A percentile compares a stretch with the other conserved stretches of the same genome.
phyloP scores from a whole-genome alignment of 805 yeast genomes.

The Saturnispora sanitii region DNA sequence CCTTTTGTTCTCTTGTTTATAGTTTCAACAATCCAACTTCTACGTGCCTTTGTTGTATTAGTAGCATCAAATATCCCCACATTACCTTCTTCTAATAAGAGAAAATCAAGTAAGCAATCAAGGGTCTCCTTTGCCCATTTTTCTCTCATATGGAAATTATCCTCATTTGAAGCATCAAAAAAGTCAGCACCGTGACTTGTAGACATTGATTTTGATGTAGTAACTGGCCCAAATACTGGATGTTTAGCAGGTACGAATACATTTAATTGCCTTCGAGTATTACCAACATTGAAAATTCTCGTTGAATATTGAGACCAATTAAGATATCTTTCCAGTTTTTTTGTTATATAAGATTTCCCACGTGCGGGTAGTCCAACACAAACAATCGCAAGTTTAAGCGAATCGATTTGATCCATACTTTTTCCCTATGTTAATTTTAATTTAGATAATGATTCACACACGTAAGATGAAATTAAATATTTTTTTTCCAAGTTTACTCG shows the following conservation, averaged over 20 bases:
- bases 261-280: constrained; percentile 52
- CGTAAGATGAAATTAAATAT: too few relatives aligned
- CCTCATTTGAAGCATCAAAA: constrained; percentile 33
- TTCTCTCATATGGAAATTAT: constrained; percentile 37
- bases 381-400: constrained; percentile 49
- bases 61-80: constrained; percentile 56
- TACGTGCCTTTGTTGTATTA: constrained; percentile 39
- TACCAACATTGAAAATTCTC: constrained; percentile 65
- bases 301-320: constrained; percentile 54
- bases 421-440: neutral
- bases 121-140: constrained; percentile 44
- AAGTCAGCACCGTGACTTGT: constrained; percentile 32
- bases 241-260: constrained; percentile 29
- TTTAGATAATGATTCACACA: neutral
- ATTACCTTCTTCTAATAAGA: constrained; percentile 34
- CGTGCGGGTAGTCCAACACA: constrained; percentile 73
- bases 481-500: neutral
- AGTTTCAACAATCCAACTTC: constrained; percentile 31
- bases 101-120: constrained; percentile 34
- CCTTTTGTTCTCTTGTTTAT: constrained; percentile 27
- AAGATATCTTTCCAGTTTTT: constrained; percentile 48
- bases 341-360: constrained; percentile 66
- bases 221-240: constrained; percentile 29
- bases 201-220: too few relatives aligned
- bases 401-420: constrained; percentile 14